A percentile compares a stretch with the other conserved stretches of the same genome.
Conservation (phyloP, 176 grass and related monocot genomes). For the Pontederia crassipes region DNA sequence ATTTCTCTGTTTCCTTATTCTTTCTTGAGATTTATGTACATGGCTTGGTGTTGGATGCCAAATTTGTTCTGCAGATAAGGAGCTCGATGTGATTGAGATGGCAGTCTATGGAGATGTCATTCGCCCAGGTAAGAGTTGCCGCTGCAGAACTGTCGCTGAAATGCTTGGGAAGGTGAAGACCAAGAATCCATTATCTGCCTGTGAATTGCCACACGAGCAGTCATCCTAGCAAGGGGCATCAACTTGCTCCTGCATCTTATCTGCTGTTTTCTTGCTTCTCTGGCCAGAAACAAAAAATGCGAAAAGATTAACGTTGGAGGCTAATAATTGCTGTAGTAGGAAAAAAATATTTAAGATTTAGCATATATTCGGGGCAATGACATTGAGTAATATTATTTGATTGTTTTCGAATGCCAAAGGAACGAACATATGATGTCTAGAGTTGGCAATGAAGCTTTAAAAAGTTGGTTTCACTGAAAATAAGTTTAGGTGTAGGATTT, state of each 20-base stretch:
- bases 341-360: no score
- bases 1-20: background rate
- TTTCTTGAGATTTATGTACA: background rate
- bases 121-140: slow-evolving; percentile 80
- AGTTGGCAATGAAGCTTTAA: no score
- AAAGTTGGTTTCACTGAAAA: no score
- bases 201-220: slow-evolving; percentile 53
- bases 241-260: background rate
- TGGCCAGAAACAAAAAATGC: background rate
- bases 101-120: slow-evolving; percentile 77
- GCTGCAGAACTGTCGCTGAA: slow-evolving; percentile 72
- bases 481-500: no score
- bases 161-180: slow-evolving; percentile 73
- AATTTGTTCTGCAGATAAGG: slow-evolving; percentile 45
- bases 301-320: no score
- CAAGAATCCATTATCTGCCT: slow-evolving; percentile 60
- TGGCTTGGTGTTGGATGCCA: background rate
- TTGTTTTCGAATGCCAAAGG: no score
- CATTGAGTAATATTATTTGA: no score
- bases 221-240: slow-evolving; percentile 8
- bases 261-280: background rate
- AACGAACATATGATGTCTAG: no score
- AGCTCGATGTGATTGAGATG: slow-evolving; percentile 94
- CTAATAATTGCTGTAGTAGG: no score
- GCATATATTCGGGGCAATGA: no score